A percentile compares a stretch with the other conserved stretches of the same genome.
Evolutionary conservation across 2,329 filamentous ascomycete genomes (phyloP).

Genomic region (Trichoderma sp.): DNA sequence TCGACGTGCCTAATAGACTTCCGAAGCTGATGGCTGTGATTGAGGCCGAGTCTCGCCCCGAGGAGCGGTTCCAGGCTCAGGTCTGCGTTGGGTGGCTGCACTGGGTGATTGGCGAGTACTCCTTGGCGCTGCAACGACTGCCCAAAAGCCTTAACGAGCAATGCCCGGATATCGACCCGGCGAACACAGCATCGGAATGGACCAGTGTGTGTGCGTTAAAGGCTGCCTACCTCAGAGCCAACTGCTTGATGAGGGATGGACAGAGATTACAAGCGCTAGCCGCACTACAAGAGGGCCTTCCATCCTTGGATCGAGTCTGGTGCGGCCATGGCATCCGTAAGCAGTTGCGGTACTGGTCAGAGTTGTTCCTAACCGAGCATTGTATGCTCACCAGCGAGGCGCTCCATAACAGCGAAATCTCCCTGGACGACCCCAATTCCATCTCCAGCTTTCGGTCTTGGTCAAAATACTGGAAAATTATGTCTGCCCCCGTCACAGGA

Average conservation of each 20-base stretch:
- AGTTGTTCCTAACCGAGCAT: conserved; percentile 71
- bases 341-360: conserved; percentile 74
- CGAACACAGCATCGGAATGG: conserved; percentile 65
- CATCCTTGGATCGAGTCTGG: conserved; percentile 57
- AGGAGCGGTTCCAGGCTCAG: conserved; percentile 72
- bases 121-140: conserved; percentile 56
- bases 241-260: conserved; percentile 50
- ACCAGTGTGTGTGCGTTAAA: conserved; percentile 79
- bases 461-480: conserved; percentile 64
- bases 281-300: conserved; percentile 63
- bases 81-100: conserved; percentile 84
- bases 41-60: conserved; percentile 52
- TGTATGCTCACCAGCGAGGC: conserved; percentile 66
- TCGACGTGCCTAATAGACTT: conserved; percentile 45
- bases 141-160: conserved; percentile 60
- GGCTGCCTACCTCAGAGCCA: conserved; percentile 72
- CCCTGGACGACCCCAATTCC: conserved; percentile 50
- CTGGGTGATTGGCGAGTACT: conserved; percentile 70
- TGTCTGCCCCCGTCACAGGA: conserved; percentile 46
- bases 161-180: conserved; percentile 49
- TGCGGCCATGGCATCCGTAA: conserved; percentile 51
- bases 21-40: conserved; percentile 55
- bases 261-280: conserved; percentile 58
- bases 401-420: conserved; percentile 48
- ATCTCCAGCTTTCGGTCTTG: conserved; percentile 62